Evolutionary conservation across 129 eudicot genomes (phyloP).

Genomic region (Centella asiatica): DNA sequence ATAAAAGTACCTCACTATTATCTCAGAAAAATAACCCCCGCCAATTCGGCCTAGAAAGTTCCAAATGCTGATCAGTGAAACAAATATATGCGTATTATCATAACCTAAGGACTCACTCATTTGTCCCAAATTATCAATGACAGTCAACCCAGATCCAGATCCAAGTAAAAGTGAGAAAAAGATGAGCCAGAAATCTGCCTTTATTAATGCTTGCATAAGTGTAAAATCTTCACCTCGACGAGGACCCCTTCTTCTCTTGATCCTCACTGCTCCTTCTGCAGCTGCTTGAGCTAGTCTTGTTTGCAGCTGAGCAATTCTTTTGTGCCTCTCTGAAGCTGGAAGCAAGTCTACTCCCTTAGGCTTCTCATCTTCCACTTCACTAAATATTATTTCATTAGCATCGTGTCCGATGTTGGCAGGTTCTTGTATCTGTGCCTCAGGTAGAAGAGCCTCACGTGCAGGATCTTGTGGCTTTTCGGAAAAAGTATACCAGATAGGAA

Average conservation of each 20-base stretch:
- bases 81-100: conserved; percentile 7
- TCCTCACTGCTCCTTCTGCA: conserved; percentile 14
- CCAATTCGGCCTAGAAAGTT: conserved; percentile 15
- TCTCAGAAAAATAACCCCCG: conserved; percentile 12
- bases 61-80: conserved; percentile 14
- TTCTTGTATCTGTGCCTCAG: neutral
- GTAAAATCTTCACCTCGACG: conserved; percentile 16
- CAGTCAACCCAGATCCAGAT: conserved; percentile 11
- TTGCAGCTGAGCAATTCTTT: conserved; percentile 13
- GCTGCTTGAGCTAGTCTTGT: conserved; percentile 9
- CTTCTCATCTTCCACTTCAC: conserved; percentile 12
- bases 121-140: conserved; percentile 14
- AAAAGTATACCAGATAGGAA: neutral
- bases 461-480: neutral
- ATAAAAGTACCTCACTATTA: conserved; percentile 1
- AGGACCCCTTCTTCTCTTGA: conserved; percentile 10
- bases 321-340: conserved; percentile 4
- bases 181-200: conserved; percentile 17
- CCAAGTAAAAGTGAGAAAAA: conserved; percentile 5
- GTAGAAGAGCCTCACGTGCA: neutral
- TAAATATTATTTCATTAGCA: conserved; percentile 4
- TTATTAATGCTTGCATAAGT: conserved; percentile 3
- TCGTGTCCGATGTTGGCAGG: neutral
- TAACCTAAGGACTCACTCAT: conserved; percentile 12
- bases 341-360: conserved; percentile 5